Percentiles rank a stretch among this genome's conserved stretches.
These are phyloP conservation scores for Mucor saturninus DNA, from an alignment of 371 early-diverging fungal species.

Conservation along the genomic window DNA sequence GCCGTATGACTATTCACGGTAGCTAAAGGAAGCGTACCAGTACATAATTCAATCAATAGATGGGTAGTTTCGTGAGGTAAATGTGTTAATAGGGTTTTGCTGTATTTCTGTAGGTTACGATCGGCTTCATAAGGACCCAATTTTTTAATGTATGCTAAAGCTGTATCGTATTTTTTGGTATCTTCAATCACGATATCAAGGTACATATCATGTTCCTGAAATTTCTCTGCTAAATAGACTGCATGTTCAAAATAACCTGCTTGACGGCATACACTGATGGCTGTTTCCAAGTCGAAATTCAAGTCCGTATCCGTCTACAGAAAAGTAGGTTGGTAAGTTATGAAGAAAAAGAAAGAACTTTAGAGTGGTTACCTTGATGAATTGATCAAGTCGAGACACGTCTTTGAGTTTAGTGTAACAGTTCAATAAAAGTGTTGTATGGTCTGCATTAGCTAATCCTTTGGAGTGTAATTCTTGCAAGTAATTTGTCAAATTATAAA, in stretches of 20 bases:
- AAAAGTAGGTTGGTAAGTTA: background rate
- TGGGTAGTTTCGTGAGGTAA: conserved; percentile 81
- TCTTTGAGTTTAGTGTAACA: conserved; percentile 96
- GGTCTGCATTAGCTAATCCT: conserved; percentile 88
- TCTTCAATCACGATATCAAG: conserved; percentile 85
- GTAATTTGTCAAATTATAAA: conserved; percentile 87
- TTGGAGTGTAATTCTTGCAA: conserved; percentile 87
- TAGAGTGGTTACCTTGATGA: conserved; percentile 70
- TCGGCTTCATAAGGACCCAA: conserved; percentile 65
- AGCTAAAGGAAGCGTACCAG: conserved; percentile 43
- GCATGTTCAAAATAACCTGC: conserved; percentile 91
- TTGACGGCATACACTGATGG: conserved; percentile 90
- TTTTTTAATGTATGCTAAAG: conserved; percentile 72
- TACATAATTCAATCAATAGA: conserved; percentile 78
- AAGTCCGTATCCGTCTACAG: conserved; percentile 67
- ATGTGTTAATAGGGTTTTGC: conserved; percentile 73
- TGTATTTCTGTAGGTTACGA: conserved; percentile 75
- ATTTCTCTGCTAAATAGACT: conserved; percentile 82
- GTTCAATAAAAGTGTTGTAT: conserved; percentile 93
- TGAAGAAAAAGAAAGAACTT: background rate
- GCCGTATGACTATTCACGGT: background rate
- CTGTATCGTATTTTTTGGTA: conserved; percentile 73
- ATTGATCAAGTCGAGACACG: conserved; percentile 78
- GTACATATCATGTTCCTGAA: conserved; percentile 80
- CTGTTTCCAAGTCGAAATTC: conserved; percentile 91